Base-by-base conservation (phyloP, 306 rosid genomes). In the Myrica gale region DNA sequence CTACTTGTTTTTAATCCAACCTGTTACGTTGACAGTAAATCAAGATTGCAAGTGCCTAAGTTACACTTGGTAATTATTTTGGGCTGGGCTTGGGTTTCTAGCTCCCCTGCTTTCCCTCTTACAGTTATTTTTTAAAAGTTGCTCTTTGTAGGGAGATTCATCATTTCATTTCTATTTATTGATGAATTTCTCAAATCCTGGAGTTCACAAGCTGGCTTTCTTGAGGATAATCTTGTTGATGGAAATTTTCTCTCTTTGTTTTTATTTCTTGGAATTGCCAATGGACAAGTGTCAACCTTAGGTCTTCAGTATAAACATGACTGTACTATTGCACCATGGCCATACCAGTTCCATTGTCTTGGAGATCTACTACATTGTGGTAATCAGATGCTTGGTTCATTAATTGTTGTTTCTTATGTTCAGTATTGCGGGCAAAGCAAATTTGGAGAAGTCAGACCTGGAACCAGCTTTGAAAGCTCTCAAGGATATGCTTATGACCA, bases 381-480 rank as follows among this genome's bases (percentile, higher is more conserved):
- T 55, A 61, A 23, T 32, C 5, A 42, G 47, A 8, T 74, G 47
- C 75, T 72, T 50, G 26, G 26, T 13, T 50, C 68, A 42, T 58
- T 26, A 56, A 74, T 73, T 75, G 69, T 60, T 58, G 50, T 74
- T 69, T 70, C 60, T 52, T 83, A 68, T 77, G 65, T 79, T 45
- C 89, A 95, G 99, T 85, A 95, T 95, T 85, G 97, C 98, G 11
- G 99, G 99, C 69, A 95, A 95, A 85, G 89, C 93, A 68, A 95
- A 93, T 81, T 88, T 95, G 91, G 98, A 95, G 81, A 92, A 84
- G 87, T 83, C 99, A 12, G 98, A 95, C 84, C 87, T 95, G 81
- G 99, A 88, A 83, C 99, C 97, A 44, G 97, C 99, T 79, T 78
- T 95, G 92, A 92, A 87, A 84, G 98, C 96, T 82, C 89, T 95